Evolutionary conservation across 352 stramenopile genomes (phyloP).

Genomic region (Pythium plurisporium): DNA sequence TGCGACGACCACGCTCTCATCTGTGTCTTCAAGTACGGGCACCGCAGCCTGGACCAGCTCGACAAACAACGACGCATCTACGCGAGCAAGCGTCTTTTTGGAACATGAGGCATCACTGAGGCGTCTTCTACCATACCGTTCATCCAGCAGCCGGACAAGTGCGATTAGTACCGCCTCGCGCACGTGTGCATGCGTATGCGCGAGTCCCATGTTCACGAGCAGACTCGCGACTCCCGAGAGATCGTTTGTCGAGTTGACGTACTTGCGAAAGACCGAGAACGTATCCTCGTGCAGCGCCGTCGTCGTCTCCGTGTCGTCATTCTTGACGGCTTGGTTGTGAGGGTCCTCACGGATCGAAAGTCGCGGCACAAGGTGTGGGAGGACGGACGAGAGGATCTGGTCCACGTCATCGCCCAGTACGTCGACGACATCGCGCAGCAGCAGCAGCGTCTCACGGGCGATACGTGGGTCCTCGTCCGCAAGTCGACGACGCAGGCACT

Average conservation of each 20-base stretch:
- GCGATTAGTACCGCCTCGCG: slow-evolving; percentile 48
- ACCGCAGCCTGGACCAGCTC: slow-evolving; percentile 55
- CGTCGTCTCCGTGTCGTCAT: background rate
- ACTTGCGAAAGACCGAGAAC: slow-evolving; percentile 64
- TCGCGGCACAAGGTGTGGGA: slow-evolving; percentile 57
- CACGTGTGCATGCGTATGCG: slow-evolving; percentile 29
- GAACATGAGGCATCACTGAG: background rate
- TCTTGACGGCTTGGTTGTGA: too few species aligned
- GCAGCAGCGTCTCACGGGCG: slow-evolving; percentile 43
- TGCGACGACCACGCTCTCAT: slow-evolving; percentile 56
- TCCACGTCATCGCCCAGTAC: slow-evolving; percentile 59
- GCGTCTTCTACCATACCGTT: slow-evolving; percentile 30
- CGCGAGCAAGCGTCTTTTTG: slow-evolving; percentile 15
- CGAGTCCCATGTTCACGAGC: slow-evolving; percentile 60
- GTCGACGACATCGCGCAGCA: slow-evolving; percentile 66
- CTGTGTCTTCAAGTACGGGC: slow-evolving; percentile 49
- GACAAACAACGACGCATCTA: slow-evolving; percentile 51
- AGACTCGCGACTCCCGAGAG: slow-evolving; percentile 49
- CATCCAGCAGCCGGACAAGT: slow-evolving; percentile 49
- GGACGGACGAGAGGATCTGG: slow-evolving; percentile 60
- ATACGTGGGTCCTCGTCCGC: slow-evolving; percentile 35
- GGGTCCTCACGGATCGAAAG: too few species aligned
- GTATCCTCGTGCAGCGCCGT: slow-evolving; percentile 44
- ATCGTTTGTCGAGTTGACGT: slow-evolving; percentile 51
- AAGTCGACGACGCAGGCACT: slow-evolving; percentile 60